A percentile compares a stretch with the other conserved stretches of the same genome.
Evolutionary conservation across 2,329 filamentous ascomycete species (phyloP).

Genomic region (Aspergillus sp.): DNA sequence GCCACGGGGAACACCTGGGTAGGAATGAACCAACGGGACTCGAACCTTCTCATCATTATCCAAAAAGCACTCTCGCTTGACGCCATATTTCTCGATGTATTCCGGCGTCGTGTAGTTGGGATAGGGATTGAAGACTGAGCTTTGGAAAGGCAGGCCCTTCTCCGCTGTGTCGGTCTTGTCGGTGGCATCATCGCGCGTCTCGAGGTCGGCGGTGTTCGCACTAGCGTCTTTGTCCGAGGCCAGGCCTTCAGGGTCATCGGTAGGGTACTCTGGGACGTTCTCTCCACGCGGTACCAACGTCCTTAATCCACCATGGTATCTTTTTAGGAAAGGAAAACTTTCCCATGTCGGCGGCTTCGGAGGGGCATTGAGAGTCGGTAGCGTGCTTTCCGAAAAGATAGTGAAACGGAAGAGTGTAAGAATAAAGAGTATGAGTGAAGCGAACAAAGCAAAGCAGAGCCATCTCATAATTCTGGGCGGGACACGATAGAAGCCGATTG

Average conservation of each 20-base stretch:
- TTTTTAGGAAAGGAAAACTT: constrained; percentile 76
- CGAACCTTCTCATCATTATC: constrained; percentile 63
- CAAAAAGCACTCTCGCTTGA: constrained; percentile 74
- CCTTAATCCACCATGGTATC: constrained; percentile 87
- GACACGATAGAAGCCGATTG: constrained; percentile 56
- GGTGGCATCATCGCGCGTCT: constrained; percentile 25
- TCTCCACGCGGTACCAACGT: constrained; percentile 64
- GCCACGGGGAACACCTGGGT: constrained; percentile 74
- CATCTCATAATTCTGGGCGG: constrained; percentile 75
- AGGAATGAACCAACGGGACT: constrained; percentile 71
- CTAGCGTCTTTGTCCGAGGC: constrained; percentile 42
- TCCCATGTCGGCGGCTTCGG: constrained; percentile 75
- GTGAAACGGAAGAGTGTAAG: constrained; percentile 72
- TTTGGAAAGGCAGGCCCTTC: constrained; percentile 37
- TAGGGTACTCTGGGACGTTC: constrained; percentile 80
- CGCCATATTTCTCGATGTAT: constrained; percentile 57
- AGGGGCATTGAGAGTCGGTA: constrained; percentile 50
- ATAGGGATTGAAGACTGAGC: constrained; percentile 67
- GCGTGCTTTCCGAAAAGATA: constrained; percentile 43
- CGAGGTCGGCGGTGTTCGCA: constrained; percentile 25
- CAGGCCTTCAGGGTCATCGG: constrained; percentile 57
- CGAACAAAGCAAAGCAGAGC: constrained; percentile 70
- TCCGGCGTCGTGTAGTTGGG: constrained; percentile 59
- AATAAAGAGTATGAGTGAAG: constrained; percentile 73
- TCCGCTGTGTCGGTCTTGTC: not conserved